These are phyloP conservation scores for Carex myosuroides DNA, from an alignment of 176 grass and related monocot species.

Conservation along the genomic window DNA sequence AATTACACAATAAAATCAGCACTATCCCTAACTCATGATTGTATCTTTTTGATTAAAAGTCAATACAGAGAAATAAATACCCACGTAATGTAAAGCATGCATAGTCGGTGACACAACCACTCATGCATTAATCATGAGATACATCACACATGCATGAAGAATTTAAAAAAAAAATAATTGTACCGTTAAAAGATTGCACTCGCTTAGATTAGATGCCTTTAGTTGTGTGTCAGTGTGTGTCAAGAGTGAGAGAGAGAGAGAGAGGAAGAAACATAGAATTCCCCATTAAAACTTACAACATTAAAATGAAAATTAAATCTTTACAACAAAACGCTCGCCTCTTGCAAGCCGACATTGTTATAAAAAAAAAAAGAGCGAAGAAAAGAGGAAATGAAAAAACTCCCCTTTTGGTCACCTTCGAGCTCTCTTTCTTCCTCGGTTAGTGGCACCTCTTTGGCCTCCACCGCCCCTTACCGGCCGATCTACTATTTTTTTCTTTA, in stretches of 20 bases:
- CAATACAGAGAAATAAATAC: neutral
- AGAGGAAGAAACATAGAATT: neutral
- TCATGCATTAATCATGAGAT: neutral
- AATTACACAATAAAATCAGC: neutral
- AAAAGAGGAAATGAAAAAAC: neutral
- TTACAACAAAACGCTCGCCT: slow-evolving; percentile 16
- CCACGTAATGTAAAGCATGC: neutral
- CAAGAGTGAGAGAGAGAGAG: neutral
- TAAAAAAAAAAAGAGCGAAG: neutral
- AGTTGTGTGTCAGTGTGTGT: neutral
- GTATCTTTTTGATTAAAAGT: neutral
- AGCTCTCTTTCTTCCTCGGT: slow-evolving; percentile 18
- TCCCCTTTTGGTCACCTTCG: neutral
- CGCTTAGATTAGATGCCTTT: neutral
- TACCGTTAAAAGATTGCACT: neutral
- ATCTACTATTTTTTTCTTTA: slow-evolving; percentile 3
- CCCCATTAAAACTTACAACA: neutral
- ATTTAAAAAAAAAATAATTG: neutral
- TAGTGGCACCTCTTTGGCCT: neutral
- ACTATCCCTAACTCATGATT: neutral
- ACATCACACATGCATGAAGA: neutral
- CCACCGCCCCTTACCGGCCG: neutral
- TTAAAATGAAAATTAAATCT: slow-evolving; percentile 4
- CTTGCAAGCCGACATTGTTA: slow-evolving; percentile 3
- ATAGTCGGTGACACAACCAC: neutral